phyloP scores from a whole-genome alignment of 305 asterid genomes.

The Fraxinus paxiana region DNA sequence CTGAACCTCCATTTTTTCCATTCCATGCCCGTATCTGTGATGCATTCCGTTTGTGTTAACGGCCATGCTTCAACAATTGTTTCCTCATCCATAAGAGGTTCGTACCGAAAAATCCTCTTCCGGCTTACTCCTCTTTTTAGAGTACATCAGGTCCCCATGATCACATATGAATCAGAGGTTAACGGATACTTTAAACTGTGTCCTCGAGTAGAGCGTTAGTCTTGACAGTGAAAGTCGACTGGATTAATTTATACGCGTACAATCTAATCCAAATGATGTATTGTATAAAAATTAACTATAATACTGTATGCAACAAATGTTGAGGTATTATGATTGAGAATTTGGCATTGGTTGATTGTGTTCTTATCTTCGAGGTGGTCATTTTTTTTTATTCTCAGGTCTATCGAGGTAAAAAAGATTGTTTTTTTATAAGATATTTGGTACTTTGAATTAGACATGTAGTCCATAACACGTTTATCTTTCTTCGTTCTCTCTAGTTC shows the following conservation, averaged over 20 bases:
- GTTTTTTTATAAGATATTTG: neutral
- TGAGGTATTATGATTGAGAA: neutral
- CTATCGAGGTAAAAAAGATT: neutral
- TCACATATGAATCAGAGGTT: too few species aligned
- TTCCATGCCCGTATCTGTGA: too few species aligned
- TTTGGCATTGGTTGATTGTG: slow-evolving; percentile 37
- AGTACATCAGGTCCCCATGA: neutral
- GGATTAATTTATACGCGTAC: too few species aligned
- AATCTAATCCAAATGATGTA: too few species aligned
- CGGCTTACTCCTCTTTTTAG: neutral
- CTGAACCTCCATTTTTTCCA: too few species aligned
- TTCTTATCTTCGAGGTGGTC: slow-evolving; percentile 40
- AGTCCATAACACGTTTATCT: neutral
- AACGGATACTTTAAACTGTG: too few species aligned
- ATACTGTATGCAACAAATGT: neutral
- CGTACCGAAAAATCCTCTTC: neutral
- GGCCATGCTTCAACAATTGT: too few species aligned
- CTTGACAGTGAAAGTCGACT: too few species aligned
- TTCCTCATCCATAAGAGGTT: neutral
- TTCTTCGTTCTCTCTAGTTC: neutral
- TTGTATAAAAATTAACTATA: too few species aligned
- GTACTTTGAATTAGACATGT: neutral
- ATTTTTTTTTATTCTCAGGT: neutral
- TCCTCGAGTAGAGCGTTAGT: too few species aligned
- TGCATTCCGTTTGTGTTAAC: too few species aligned